These are phyloP conservation scores for Candolleomyces eurysporus DNA, from an alignment of 768 basidiomycete genomes.

Conservation along the genomic window DNA sequence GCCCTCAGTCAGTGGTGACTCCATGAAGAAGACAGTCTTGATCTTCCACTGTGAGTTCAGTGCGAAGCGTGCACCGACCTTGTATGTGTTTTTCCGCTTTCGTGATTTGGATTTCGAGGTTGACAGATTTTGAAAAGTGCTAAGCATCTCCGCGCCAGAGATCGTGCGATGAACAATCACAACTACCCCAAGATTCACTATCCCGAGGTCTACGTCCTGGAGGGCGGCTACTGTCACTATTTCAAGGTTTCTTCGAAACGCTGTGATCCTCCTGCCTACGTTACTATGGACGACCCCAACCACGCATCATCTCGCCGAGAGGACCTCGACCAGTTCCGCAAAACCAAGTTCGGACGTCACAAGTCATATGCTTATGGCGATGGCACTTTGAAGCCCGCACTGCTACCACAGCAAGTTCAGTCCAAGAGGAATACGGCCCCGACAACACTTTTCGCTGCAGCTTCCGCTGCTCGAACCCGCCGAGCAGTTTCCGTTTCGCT, in stretches of 20 bases:
- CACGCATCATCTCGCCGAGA: constrained; percentile 78
- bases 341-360: constrained; percentile 82
- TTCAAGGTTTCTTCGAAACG: constrained; percentile 64
- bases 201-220: constrained; percentile 94
- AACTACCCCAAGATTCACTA: constrained; percentile 91
- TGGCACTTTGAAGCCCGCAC: constrained; percentile 38
- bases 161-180: constrained; percentile 85
- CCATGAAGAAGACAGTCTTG: constrained; percentile 73
- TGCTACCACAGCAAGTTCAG: constrained; percentile 36
- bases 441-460: constrained; percentile 51
- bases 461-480: constrained; percentile 64
- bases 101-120: not conserved
- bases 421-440: constrained; percentile 70
- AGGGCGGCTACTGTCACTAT: constrained; percentile 93
- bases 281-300: constrained; percentile 92
- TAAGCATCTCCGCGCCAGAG: constrained; percentile 87
- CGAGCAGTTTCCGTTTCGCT: constrained; percentile 49
- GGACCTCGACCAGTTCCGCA: constrained; percentile 90
- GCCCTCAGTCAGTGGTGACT: constrained; percentile 74
- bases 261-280: constrained; percentile 82
- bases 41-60: constrained; percentile 99
- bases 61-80: constrained; percentile 91
- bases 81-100: constrained; percentile 51
- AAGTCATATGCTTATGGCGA: constrained; percentile 96
- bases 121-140: constrained; percentile 51